Base-by-base conservation (phyloP, 2,329 filamentous ascomycete genomes). In the Xylariaceae sp. region DNA sequence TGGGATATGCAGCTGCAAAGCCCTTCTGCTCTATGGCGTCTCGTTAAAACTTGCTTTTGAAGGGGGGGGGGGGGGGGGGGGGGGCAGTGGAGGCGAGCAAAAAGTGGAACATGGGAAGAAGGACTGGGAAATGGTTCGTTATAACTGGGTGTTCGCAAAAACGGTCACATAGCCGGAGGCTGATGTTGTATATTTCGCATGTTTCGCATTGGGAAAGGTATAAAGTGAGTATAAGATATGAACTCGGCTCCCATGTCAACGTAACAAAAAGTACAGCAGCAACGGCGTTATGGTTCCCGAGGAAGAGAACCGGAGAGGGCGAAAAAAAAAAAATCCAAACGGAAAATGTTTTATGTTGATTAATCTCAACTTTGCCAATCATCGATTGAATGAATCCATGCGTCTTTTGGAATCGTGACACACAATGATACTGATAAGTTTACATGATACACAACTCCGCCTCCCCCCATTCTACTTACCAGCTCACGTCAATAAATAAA, bases 1-100 rank as follows among this genome's bases (percentile, higher is more conserved):
- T 50, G 20, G 20, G 50, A 44, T 48, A 32, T 41, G 52, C 48
- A n/a, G 54, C 40, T 40, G 23, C 46, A 48, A 49, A 29, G 48
- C 54, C 26, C 20, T 19, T 32, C 19, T 21, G 45, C 48, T 32
- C 20, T 41, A 50, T 18, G 53, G 20, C 49, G 51, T 40, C 19
- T 37, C 19, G 7, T 37, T 23, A 42, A 49, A 49, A 44, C 20
- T 21, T 40, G 46, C 20, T 20, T 52, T 47, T 54, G 40, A 18
- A 52, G 40, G 29, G 37, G 23, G 37, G 37, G 6, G 9, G 14
- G 5, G 3, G 12, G 14, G 12, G 3, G 32, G 40, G 14, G 54
- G 40, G 29, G 37, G 23, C 37, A 40, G 6, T 3, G 14, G 5
- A 12, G 12, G 14, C 3, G 3, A 10, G 14, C 3, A 37, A 37